Evolutionary conservation across 108 stramenopile genomes (phyloP), one percentile per base, ranked within the genome.

Genomic region (Pseudonitzschia multiseries): DNA sequence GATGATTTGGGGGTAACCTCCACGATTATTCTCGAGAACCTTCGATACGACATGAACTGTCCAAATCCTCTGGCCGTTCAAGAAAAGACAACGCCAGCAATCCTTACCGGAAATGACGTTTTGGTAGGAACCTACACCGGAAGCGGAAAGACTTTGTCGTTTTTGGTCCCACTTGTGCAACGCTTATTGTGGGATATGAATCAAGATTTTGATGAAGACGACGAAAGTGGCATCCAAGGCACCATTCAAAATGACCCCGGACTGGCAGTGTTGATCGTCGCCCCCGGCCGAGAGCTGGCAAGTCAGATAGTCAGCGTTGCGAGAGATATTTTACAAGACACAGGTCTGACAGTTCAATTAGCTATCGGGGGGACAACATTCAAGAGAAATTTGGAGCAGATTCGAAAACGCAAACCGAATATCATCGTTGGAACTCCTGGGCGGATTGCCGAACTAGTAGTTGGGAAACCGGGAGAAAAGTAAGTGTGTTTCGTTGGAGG

Each of bases 371-470:
- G 94, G 10, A 93, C 92, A 10, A 79, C 87, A 21, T 93, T 87
- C 79, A 43, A 72, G 10, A 71, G 89, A 48, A 90, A 84, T 78
- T 76, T 89, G 24, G 91, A 92, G 46, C 86, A 84, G 56, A 70
- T 96, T 18, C 82, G 94, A 40, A 90, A 89, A 62, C 73, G 69
- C 40, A 92, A 88, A 68, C 94, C 94, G 4, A 79, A 83, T 51
- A 80, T 96, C 60, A 54, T 96, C 21, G 89, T 96, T 42, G 94
- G 94, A 13, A 93, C 94, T 26, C 94, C 94, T 12, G 94, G 94
- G 21, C 71, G 94, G 53, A 79, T 96, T 48, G 94, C 94, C 0
- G 94, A 96, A 73, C 77, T 95, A 24, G 74, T 96, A 29, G 81
- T 90, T 20, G 91, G 94, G 21, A 75, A 81, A 75, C 84, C 87